These are phyloP conservation scores for Neurospora sp. DNA, from an alignment of 495 filamentous ascomycete genomes.

Conservation along the genomic window DNA sequence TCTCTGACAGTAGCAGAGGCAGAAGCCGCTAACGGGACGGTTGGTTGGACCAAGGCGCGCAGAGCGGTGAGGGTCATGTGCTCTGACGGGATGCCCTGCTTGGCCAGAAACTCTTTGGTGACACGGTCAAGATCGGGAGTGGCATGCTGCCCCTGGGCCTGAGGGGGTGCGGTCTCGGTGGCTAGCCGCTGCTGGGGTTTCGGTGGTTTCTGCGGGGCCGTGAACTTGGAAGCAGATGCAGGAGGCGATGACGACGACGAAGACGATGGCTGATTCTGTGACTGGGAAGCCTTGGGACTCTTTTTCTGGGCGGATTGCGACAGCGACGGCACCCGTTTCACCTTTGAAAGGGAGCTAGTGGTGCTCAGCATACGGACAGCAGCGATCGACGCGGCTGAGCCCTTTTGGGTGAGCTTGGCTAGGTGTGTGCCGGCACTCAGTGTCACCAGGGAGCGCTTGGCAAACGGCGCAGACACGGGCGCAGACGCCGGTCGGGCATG, in stretches of 20 bases:
- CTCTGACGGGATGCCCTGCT: constrained; percentile 23
- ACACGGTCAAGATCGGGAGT: constrained; percentile 19
- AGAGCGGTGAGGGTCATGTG: constrained; percentile 21
- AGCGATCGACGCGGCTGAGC: constrained; percentile 6
- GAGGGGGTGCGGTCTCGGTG: not conserved
- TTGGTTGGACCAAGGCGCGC: constrained; percentile 15
- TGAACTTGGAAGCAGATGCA: not conserved
- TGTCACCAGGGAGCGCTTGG: constrained; percentile 15
- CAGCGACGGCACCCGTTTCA: constrained; percentile 9
- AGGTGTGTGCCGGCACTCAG: constrained; percentile 9
- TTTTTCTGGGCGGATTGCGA: constrained; percentile 1
- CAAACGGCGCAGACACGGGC: constrained; percentile 1
- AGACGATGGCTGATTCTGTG: not conserved
- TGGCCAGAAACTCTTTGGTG: constrained; percentile 18
- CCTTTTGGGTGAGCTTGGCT: constrained; percentile 6
- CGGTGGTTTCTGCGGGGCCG: not conserved
- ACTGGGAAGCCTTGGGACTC: not conserved
- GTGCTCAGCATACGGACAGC: not conserved
- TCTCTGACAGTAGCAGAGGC: not conserved
- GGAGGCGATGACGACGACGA: not conserved
- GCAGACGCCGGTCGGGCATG: not conserved
- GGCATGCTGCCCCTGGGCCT: constrained; percentile 4
- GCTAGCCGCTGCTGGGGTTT: not conserved
- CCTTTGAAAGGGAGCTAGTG: constrained; percentile 6
- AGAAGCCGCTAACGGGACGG: constrained; percentile 8